phyloP scores from a whole-genome alignment of 768 basidiomycete species.

The Candolleomyces eurysporus region DNA sequence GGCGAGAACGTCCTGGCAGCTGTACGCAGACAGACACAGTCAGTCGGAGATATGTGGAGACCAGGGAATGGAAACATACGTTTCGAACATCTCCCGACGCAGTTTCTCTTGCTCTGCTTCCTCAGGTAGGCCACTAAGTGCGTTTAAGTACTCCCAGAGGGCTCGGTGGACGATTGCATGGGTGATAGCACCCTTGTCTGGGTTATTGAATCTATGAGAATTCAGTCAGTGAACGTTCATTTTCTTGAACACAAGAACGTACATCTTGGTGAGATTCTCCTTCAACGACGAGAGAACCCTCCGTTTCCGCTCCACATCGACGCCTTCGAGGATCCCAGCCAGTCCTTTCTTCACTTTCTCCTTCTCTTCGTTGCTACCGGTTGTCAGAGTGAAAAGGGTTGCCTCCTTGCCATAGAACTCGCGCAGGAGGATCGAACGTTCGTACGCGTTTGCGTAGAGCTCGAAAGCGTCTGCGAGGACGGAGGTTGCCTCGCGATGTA shows the following conservation, averaged over 20 bases:
- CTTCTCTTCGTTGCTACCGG: constrained; percentile 59
- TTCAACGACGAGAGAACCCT: constrained; percentile 68
- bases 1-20: constrained; percentile 80
- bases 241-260: constrained; percentile 23
- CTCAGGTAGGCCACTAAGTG: constrained; percentile 54
- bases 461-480: constrained; percentile 89
- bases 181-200: constrained; percentile 85
- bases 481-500: constrained; percentile 81
- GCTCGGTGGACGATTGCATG: constrained; percentile 88
- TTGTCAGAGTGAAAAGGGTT: constrained; percentile 58
- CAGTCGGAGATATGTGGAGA: neutral
- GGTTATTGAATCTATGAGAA: constrained; percentile 74
- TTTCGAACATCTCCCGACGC: constrained; percentile 78
- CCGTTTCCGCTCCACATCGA: constrained; percentile 60
- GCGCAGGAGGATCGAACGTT: constrained; percentile 73
- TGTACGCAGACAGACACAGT: constrained; percentile 29
- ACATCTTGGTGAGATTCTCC: constrained; percentile 77
- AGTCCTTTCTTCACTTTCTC: constrained; percentile 67
- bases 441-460: constrained; percentile 81
- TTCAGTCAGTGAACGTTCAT: neutral
- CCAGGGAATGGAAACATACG: constrained; percentile 45
- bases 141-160: constrained; percentile 80
- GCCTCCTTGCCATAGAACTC: constrained; percentile 94
- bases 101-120: constrained; percentile 71
- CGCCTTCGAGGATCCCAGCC: constrained; percentile 61